phyloP scores from a whole-genome alignment of 1,284 basidiomycete species.

The Ceratobasidium papillatum region DNA sequence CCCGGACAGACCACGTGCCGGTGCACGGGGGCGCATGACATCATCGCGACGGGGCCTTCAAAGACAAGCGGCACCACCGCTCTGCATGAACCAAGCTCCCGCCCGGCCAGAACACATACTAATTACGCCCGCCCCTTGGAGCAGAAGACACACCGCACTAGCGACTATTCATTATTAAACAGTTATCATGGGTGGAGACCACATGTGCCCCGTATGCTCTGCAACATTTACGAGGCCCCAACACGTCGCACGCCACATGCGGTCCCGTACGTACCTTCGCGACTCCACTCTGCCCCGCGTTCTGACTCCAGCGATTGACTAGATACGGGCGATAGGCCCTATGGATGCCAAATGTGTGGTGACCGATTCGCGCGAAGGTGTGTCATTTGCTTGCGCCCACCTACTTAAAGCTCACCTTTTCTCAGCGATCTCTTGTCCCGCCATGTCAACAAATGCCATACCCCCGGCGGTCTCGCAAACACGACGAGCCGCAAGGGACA shows the following conservation, averaged over 20 bases:
- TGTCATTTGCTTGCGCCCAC: constrained; percentile 43
- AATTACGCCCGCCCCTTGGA: not conserved
- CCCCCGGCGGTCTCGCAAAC: constrained; percentile 69
- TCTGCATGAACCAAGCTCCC: constrained; percentile 14
- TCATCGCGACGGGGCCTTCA: constrained; percentile 25
- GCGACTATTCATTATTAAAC: not conserved
- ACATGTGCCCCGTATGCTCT: constrained; percentile 38
- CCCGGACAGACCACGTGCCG: constrained; percentile 5
- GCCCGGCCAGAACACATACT: not conserved
- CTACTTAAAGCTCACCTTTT: constrained; percentile 33
- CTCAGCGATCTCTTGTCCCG: constrained; percentile 82
- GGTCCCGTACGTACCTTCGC: constrained; percentile 25
- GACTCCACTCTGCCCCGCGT: not conserved
- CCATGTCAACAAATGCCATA: constrained; percentile 90
- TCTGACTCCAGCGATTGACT: constrained; percentile 44
- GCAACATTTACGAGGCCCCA: constrained; percentile 38
- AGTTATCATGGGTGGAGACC: constrained; percentile 31
- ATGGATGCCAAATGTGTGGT: constrained; percentile 88
- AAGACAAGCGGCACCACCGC: constrained; percentile 24
- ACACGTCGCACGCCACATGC: constrained; percentile 41
- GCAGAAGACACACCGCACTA: not conserved
- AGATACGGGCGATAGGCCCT: constrained; percentile 93
- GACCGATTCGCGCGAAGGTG: constrained; percentile 89
- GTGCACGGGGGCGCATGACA: constrained; percentile 14
- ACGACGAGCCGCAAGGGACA: constrained; percentile 53